Conservation (phyloP, 345 rosid species). For the Melastoma malabathricum region DNA sequence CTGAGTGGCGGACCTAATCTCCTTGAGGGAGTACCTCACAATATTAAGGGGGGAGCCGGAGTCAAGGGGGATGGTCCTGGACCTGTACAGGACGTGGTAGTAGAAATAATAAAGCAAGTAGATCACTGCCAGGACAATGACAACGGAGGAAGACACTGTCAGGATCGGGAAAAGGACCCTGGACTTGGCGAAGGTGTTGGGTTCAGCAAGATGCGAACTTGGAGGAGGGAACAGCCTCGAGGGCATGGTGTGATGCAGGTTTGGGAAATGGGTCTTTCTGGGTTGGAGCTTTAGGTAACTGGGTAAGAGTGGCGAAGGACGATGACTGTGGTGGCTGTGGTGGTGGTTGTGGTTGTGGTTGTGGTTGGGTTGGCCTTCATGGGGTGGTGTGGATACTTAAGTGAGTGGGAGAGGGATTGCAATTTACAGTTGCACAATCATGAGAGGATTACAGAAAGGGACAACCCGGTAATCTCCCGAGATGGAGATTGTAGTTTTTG, state of each 20-base stretch:
- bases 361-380: too few relatives aligned
- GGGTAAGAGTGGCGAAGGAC: too few relatives aligned
- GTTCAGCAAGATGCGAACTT: conserved; percentile 20
- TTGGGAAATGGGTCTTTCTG: conserved; percentile 9
- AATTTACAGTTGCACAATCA: too few relatives aligned
- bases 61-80: conserved; percentile 70
- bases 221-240: conserved; percentile 53
- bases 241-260: conserved; percentile 38
- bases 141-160: conserved; percentile 52
- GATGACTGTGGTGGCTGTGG: too few relatives aligned
- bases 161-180: conserved; percentile 50
- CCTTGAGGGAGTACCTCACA: conserved; percentile 58
- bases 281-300: background rate
- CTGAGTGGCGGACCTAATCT: conserved; percentile 61
- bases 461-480: too few relatives aligned
- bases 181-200: conserved; percentile 30
- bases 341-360: too few relatives aligned
- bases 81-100: conserved; percentile 39
- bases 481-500: too few relatives aligned
- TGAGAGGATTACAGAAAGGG: too few relatives aligned
- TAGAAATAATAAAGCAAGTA: conserved; percentile 82
- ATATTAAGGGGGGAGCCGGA: conserved; percentile 55
- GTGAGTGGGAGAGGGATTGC: too few relatives aligned
- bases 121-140: conserved; percentile 46
- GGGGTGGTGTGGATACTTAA: too few relatives aligned